These are phyloP conservation scores for Myrmaecium sp. DNA, from an alignment of 2,329 filamentous ascomycete genomes.

Conservation along the genomic window DNA sequence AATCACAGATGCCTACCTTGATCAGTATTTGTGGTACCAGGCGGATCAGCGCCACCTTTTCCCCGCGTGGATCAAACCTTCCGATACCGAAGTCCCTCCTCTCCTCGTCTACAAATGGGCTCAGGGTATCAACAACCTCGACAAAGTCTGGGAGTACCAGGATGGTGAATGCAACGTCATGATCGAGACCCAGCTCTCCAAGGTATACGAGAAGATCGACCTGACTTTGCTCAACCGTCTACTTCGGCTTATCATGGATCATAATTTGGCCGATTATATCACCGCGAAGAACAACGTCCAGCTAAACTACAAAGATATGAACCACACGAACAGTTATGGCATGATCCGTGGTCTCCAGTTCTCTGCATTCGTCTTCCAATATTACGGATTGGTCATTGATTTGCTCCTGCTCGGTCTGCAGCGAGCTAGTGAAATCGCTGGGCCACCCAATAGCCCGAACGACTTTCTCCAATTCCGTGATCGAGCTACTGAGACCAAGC, in stretches of 20 bases:
- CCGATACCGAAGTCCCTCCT: conserved; percentile 91
- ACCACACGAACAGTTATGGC: conserved; percentile 96
- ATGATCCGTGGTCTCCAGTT: conserved; percentile 97
- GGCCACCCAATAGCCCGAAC: conserved; percentile 82
- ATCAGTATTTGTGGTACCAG: conserved; percentile 98
- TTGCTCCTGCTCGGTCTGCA: conserved; percentile 81
- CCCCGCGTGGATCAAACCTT: conserved; percentile 97
- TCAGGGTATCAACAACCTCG: conserved; percentile 95
- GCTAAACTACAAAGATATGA: conserved; percentile 99
- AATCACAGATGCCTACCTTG: conserved; percentile 95
- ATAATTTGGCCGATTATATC: conserved; percentile 97
- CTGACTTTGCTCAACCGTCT: conserved; percentile 87
- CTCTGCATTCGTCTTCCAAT: conserved; percentile 97
- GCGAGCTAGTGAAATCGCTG: conserved; percentile 93
- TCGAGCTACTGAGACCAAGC: conserved; percentile 74
- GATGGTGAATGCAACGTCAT: conserved; percentile 97
- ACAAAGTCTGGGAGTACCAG: conserved; percentile 83
- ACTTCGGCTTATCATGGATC: conserved; percentile 92
- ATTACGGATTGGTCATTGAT: conserved; percentile 91
- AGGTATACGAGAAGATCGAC: conserved; percentile 99
- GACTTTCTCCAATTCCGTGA: conserved; percentile 97
- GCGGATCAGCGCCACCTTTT: conserved; percentile 94
- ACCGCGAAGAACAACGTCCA: conserved; percentile 99
- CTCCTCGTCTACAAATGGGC: conserved; percentile 97
- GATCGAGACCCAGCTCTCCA: conserved; percentile 96